A percentile compares a stretch with the other conserved stretches of the same genome.
phyloP scores from a whole-genome alignment of 139 green algal genomes.

The Chlorella sp. region DNA sequence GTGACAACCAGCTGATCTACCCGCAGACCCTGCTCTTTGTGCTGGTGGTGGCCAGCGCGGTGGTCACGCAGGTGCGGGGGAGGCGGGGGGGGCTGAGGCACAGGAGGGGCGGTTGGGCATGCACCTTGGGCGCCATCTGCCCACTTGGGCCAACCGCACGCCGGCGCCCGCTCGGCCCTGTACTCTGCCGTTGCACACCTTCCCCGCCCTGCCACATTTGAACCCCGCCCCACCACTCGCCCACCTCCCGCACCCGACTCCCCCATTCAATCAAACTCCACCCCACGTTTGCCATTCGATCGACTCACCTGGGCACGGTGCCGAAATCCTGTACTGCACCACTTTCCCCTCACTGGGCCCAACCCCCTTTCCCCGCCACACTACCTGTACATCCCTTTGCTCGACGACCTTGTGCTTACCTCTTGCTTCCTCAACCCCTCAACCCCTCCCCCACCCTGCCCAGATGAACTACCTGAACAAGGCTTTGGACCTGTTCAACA shows the following conservation, averaged over 20 bases:
- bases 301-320: too few relatives aligned
- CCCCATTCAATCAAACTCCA: too few relatives aligned
- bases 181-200: not conserved
- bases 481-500: slow-evolving; percentile 97
- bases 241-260: too few relatives aligned
- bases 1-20: slow-evolving; percentile 90
- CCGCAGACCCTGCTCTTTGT: slow-evolving; percentile 80
- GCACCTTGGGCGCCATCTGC: not conserved
- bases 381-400: not conserved
- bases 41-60: slow-evolving; percentile 79
- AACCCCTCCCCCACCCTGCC: not conserved
- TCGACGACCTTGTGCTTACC: too few relatives aligned
- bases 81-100: not conserved
- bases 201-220: too few relatives aligned
- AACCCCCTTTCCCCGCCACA: not conserved
- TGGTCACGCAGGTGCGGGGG: slow-evolving; percentile 92
- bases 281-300: too few relatives aligned
- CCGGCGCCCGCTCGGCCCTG: not conserved
- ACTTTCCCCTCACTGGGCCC: too few relatives aligned
- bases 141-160: not conserved
- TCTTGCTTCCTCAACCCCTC: too few relatives aligned
- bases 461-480: slow-evolving; percentile 49
- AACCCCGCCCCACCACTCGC: too few relatives aligned
- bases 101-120: too few relatives aligned
- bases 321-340: too few relatives aligned